These are phyloP conservation scores for Stylosanthes scabra DNA, from an alignment of 331 rosid species.

Conservation along the genomic window DNA sequence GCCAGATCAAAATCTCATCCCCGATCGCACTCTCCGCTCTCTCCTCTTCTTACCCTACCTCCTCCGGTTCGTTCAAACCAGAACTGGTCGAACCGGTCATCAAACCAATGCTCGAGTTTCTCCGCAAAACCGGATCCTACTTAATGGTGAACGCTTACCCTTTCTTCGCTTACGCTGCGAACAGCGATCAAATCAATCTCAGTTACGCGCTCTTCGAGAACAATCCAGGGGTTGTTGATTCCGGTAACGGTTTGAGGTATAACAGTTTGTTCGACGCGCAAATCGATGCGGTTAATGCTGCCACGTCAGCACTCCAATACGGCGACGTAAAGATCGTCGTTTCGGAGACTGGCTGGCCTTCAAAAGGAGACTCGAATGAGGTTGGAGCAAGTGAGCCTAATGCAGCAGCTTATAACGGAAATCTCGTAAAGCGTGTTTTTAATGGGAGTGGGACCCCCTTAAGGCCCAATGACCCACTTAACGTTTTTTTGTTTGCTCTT, in stretches of 20 bases:
- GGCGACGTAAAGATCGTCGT: conserved; percentile 59
- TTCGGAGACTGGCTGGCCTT: conserved; percentile 92
- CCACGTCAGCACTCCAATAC: conserved; percentile 70
- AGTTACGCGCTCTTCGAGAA: conserved; percentile 63
- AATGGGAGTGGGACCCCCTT: conserved; percentile 72
- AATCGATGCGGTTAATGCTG: conserved; percentile 84
- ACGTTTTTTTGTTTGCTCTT: conserved; percentile 70
- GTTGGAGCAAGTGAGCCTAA: conserved; percentile 61
- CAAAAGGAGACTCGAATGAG: conserved; percentile 70
- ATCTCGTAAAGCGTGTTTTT: conserved; percentile 59
- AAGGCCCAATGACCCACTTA: conserved; percentile 51
- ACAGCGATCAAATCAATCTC: conserved; percentile 57
- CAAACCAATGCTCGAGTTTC: conserved; percentile 69
- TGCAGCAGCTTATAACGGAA: conserved; percentile 89
- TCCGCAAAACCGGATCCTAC: conserved; percentile 61
- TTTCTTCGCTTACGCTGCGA: conserved; percentile 66
- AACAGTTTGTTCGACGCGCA: conserved; percentile 73
- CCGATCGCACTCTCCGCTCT: conserved; percentile 76
- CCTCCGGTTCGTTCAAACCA: conserved; percentile 78
- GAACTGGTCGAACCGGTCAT: conserved; percentile 70
- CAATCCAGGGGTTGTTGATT: conserved; percentile 73
- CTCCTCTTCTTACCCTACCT: conserved; percentile 70
- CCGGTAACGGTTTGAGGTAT: conserved; percentile 74
- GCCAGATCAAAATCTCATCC: conserved; percentile 67
- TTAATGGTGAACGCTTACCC: conserved; percentile 88